Evolutionary conservation across 306 rosid genomes (phyloP).

Genomic region (Malus orientalis): DNA sequence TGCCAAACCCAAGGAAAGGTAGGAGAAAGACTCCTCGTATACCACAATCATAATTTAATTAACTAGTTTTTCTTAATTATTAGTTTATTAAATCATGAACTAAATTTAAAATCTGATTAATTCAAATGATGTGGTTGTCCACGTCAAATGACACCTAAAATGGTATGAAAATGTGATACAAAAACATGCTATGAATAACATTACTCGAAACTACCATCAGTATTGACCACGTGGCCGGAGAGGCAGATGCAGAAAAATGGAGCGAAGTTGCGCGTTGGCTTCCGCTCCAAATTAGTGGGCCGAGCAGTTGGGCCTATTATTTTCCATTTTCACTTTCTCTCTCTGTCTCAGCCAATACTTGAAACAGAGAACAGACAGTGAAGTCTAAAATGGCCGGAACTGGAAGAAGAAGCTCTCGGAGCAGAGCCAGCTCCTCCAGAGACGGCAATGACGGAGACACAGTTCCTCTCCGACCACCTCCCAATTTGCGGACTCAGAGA

Average conservation of each 20-base stretch:
- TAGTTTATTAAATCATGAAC: too few relatives aligned
- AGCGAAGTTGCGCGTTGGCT: not conserved
- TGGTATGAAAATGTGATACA: too few relatives aligned
- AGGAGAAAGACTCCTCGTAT: too few relatives aligned
- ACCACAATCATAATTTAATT: too few relatives aligned
- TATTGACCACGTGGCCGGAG: not conserved
- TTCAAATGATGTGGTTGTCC: too few relatives aligned
- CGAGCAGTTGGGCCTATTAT: not conserved
- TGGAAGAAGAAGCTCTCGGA: constrained; percentile 44
- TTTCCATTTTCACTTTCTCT: not conserved
- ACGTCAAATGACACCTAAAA: too few relatives aligned
- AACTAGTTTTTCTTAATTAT: too few relatives aligned
- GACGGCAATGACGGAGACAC: not conserved
- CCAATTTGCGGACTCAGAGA: constrained; percentile 21
- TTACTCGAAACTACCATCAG: too few relatives aligned
- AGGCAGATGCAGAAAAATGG: not conserved
- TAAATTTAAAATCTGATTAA: too few relatives aligned
- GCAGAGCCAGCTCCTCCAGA: constrained; percentile 41
- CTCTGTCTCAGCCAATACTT: not conserved
- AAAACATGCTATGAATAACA: too few relatives aligned
- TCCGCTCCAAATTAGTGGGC: not conserved
- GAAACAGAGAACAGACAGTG: not conserved
- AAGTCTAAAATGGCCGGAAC: constrained; percentile 43
- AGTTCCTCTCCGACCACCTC: constrained; percentile 18
- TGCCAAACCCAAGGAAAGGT: too few relatives aligned